Evolutionary conservation across 345 rosid genomes (phyloP), one percentile per base, ranked within the genome.

Genomic region (Arabis alpina): DNA sequence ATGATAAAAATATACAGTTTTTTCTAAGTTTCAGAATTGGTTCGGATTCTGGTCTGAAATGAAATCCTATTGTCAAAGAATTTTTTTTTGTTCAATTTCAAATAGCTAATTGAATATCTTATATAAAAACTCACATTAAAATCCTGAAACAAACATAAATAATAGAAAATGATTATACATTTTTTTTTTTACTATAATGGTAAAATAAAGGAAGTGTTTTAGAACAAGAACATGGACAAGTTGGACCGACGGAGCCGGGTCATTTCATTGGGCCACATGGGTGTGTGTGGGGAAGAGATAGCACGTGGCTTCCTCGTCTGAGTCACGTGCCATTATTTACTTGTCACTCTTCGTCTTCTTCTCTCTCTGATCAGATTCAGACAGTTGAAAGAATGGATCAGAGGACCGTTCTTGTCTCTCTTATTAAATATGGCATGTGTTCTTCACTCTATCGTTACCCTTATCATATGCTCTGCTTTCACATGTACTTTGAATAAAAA

Each of bases 311-410:
- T 48, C 48, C 24, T 40, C 61, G 64, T 52, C 75, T 13, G 53
- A 47, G 81, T 86, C 91, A 81, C 87, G 84, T 84, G 91, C 87
- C 86, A 68, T 49, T 72, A 81, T 81, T 82, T 45, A 73, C 87
- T 88, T 80, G 78, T 23, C 66, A 69, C 71, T 54, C 73, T 60
- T 57, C 39, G 7, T 36, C 40, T 36, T 5, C 37, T 34, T 8
- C 40, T 53, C 52, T 68, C 69, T 75, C 57, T 66, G 61, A 54
- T 66, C 60, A 65, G 61, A 34, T 45, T 66, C 60, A 65, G 47
- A 37, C 23, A 54, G 45, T 65, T 52, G 56, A 58, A 66, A 52
- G 63, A 49, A 73, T 58, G 53, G 77, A 73, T 66, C 66, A 73
- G 66, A 73, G 61, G 66, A 73, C 77, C 77, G 54, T 66, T 73